Evolutionary conservation across 2,329 filamentous ascomycete genomes (phyloP).

Genomic region (Fusarium sp.): DNA sequence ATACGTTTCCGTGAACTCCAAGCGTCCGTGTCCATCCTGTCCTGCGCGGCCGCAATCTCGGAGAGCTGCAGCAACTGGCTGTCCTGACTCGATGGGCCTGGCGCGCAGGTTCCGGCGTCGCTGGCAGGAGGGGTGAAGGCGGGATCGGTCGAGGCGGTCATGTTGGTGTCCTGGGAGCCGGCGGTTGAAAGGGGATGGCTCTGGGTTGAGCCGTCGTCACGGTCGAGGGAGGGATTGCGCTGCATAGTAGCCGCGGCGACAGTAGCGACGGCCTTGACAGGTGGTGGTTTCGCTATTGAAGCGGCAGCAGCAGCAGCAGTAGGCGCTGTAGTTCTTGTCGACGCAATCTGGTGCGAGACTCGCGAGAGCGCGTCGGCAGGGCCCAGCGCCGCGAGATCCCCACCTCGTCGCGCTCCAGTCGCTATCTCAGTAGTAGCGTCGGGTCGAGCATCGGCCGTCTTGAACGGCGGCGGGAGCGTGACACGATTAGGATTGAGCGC

Average conservation of each 20-base stretch:
- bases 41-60: conserved; percentile 65
- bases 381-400: conserved; percentile 43
- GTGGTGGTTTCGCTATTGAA: conserved; percentile 21
- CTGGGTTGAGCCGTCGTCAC: conserved; percentile 42
- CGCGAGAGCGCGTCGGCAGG: conserved; percentile 42
- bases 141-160: conserved; percentile 40
- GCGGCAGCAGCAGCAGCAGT: conserved; percentile 18
- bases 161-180: conserved; percentile 40
- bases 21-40: conserved; percentile 56
- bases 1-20: conserved; percentile 74
- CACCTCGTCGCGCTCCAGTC: conserved; percentile 40
- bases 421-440: conserved; percentile 28
- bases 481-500: conserved; percentile 34
- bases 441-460: conserved; percentile 18
- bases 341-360: conserved; percentile 37
- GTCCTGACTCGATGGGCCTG: conserved; percentile 57
- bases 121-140: conserved; percentile 43
- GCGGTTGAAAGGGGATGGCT: conserved; percentile 41
- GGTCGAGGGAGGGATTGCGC: conserved; percentile 33
- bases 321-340: conserved; percentile 27
- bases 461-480: conserved; percentile 31
- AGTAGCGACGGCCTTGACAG: conserved; percentile 25
- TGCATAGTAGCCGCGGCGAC: conserved; percentile 25
- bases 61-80: conserved; percentile 70
- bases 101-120: conserved; percentile 36